phyloP scores from a whole-genome alignment of 495 filamentous ascomycete genomes.

The Hypoxylon cercidicola region DNA sequence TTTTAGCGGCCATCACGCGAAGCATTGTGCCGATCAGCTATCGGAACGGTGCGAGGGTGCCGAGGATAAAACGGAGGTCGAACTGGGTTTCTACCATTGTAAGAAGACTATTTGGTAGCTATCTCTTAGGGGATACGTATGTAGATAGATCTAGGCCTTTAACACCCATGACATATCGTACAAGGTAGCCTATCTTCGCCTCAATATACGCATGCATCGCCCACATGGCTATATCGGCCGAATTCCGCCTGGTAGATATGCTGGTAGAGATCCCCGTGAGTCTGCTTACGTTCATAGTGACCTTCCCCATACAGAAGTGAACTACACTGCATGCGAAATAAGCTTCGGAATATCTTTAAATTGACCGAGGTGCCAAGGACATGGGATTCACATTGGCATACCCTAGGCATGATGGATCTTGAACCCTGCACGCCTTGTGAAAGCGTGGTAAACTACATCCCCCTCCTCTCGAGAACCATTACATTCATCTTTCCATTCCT shows the following conservation, averaged over 20 bases:
- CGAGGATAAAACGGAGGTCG: constrained; percentile 25
- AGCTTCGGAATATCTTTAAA: not conserved
- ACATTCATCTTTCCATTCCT: not conserved
- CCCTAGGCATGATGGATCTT: not conserved
- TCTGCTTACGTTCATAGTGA: not conserved
- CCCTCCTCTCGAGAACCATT: not conserved
- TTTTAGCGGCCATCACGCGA: constrained; percentile 28
- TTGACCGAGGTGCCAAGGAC: not conserved
- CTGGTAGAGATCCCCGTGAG: not conserved
- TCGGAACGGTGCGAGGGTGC: constrained; percentile 28
- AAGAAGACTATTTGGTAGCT: constrained; percentile 33
- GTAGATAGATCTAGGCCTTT: not conserved
- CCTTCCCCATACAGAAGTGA: constrained; percentile 19
- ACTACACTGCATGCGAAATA: not conserved
- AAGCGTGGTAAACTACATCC: not conserved
- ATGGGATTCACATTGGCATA: not conserved
- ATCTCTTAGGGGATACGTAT: not conserved
- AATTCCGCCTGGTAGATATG: not conserved
- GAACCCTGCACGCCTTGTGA: not conserved
- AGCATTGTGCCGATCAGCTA: constrained; percentile 32
- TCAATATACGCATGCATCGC: constrained; percentile 1
- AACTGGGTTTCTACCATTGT: constrained; percentile 29
- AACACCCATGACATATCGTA: not conserved
- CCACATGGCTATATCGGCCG: not conserved
- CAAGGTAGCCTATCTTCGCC: not conserved